phyloP scores from a whole-genome alignment of 2,329 filamentous ascomycete species.

The Trichoderma arundinaceum region DNA sequence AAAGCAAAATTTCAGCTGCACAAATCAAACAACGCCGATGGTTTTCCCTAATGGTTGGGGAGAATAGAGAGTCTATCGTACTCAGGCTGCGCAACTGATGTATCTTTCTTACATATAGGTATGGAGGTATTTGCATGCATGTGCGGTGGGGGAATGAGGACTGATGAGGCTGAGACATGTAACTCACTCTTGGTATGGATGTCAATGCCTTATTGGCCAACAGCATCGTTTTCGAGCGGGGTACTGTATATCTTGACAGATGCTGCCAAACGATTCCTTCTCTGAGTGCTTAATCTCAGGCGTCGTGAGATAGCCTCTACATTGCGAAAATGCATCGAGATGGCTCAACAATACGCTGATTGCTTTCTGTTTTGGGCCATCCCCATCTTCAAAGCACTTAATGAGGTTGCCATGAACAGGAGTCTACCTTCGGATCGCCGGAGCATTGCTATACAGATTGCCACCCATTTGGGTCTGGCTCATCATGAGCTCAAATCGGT shows the following conservation, averaged over 20 bases:
- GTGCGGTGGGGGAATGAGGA: background rate
- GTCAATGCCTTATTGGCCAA: background rate
- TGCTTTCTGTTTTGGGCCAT: background rate
- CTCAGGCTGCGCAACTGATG: background rate
- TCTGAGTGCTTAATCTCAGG: too few relatives aligned
- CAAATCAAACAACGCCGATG: too few relatives aligned
- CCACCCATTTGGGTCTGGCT: background rate
- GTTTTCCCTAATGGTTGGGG: too few relatives aligned
- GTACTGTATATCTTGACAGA: background rate
- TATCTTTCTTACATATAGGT: background rate
- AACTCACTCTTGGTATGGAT: background rate
- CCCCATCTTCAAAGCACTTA: background rate
- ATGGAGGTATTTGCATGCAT: background rate
- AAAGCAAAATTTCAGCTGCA: too few relatives aligned
- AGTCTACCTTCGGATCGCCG: background rate
- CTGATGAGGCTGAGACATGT: background rate
- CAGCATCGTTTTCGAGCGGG: background rate
- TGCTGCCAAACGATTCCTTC: background rate
- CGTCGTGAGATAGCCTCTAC: too few relatives aligned
- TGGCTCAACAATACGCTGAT: background rate
- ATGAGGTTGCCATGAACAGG: background rate
- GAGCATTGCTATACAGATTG: background rate
- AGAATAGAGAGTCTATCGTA: background rate
- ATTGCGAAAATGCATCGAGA: background rate
- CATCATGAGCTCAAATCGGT: background rate